phyloP scores from a whole-genome alignment of 2,329 filamentous ascomycete species.

The Periconia sp. region DNA sequence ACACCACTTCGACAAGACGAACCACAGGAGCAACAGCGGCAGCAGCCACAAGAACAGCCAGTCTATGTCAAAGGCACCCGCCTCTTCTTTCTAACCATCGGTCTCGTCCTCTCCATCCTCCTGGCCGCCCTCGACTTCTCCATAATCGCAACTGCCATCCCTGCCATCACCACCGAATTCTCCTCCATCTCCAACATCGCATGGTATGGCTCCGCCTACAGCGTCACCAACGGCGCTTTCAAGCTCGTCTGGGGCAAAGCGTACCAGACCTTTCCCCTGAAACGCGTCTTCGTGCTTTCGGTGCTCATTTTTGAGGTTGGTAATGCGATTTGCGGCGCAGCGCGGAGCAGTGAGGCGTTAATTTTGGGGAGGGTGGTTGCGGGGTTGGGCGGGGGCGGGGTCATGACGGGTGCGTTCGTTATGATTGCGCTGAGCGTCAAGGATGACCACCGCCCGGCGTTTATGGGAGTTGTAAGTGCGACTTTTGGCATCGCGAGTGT shows the following conservation, averaged over 20 bases:
- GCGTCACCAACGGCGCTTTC: slow-evolving; percentile 48
- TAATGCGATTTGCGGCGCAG: slow-evolving; percentile 54
- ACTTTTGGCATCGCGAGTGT: slow-evolving; percentile 20
- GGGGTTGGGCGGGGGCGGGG: slow-evolving; percentile 35
- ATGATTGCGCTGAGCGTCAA: slow-evolving; percentile 41
- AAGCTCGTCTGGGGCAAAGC: slow-evolving; percentile 50
- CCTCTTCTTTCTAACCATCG: background rate
- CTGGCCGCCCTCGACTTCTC: slow-evolving; percentile 7
- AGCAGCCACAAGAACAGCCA: background rate
- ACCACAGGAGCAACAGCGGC: no score
- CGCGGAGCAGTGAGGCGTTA: slow-evolving; percentile 38
- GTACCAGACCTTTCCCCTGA: slow-evolving; percentile 49
- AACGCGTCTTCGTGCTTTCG: slow-evolving; percentile 37
- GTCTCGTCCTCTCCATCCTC: background rate
- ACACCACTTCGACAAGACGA: background rate
- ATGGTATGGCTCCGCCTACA: slow-evolving; percentile 41
- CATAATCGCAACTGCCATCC: slow-evolving; percentile 33
- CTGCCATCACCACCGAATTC: slow-evolving; percentile 33
- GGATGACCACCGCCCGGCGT: slow-evolving; percentile 35
- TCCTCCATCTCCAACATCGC: slow-evolving; percentile 19
- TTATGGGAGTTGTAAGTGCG: slow-evolving; percentile 40
- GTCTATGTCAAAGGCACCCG: background rate
- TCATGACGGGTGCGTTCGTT: slow-evolving; percentile 37
- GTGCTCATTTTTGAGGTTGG: slow-evolving; percentile 57
- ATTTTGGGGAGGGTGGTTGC: slow-evolving; percentile 45